Base-by-base conservation (phyloP, 1,284 basidiomycete species). In the Pascua guehoae region DNA sequence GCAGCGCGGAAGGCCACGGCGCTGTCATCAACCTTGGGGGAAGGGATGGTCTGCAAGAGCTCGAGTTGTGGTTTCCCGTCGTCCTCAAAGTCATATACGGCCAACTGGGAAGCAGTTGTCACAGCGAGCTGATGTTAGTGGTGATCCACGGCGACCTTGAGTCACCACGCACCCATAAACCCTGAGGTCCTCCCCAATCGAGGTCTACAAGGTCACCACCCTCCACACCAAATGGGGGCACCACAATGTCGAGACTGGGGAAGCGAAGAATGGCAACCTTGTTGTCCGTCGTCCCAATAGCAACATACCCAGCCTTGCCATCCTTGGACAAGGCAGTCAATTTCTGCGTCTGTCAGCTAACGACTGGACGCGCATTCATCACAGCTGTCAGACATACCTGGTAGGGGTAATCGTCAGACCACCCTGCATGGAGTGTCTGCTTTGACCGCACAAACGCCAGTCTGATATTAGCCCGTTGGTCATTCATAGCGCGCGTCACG, bases 401-500 rank as follows among this genome's bases (percentile, higher is more conserved):
- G 66, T 87, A 95, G 72, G 94, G 91, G 66, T 86, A 95, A 66
- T 91, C 88, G 48, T 91, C 88, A 5, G 79, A 70, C 66, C 84
- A 83, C 17, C 75, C 77, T 8, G 83, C 77, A 2, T 76, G 71
- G 44, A 93, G 80, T 5, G 89, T 92, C 59, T 84, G 81, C 56
- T 79, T 78, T n/a, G 83, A 81, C 18, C 77, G 75, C 37, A 84
- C 67, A 18, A 81, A 78, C 11, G 78, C 72, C 18, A 90, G 77
- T 62, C 88, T 89, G 51, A 47, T 51, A 53, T 45, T 39, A 53
- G 49, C n/a, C 56, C 43, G 41, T 49, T 53, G 44, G 41, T 41
- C 24, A 8, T 11, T 5, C 0, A 12, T 18, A 49, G 40, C 14
- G 56, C 43, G 18, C 50, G 53, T 50, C 46, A 51, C 24, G 43